Percentiles rank a stretch among this genome's conserved stretches.
phyloP scores from a whole-genome alignment of 108 stramenopile genomes.

The Skeletonema potamos region DNA sequence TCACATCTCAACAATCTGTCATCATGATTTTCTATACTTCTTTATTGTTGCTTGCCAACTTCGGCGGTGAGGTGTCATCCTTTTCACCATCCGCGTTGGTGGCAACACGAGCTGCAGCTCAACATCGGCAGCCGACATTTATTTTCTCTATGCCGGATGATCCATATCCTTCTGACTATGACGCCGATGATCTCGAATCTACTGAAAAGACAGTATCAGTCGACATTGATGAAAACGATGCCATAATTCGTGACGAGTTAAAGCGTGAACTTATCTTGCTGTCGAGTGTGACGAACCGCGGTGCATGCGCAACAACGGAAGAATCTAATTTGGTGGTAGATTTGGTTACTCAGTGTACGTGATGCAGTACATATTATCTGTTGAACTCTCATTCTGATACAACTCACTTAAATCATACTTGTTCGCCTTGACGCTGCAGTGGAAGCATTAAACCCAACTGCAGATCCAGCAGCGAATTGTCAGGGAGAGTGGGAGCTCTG shows the following conservation, averaged over 20 bases:
- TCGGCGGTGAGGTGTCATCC: background rate
- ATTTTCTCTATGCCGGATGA: constrained; percentile 43
- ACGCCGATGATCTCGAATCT: constrained; percentile 44
- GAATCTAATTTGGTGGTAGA: constrained; percentile 74
- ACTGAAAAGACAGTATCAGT: constrained; percentile 53
- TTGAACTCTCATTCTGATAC: background rate
- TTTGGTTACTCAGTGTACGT: constrained; percentile 60
- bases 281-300: constrained; percentile 76
- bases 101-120: background rate
- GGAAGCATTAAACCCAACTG: constrained; percentile 79
- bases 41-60: background rate
- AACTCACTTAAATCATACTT: background rate
- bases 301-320: constrained; percentile 63
- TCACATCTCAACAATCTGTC: no score
- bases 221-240: constrained; percentile 75
- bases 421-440: background rate
- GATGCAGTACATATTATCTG: constrained; percentile 36
- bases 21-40: background rate
- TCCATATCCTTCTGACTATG: constrained; percentile 47
- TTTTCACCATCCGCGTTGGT: background rate
- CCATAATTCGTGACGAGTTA: constrained; percentile 66
- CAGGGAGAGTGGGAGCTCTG: constrained; percentile 85
- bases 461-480: constrained; percentile 65
- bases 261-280: constrained; percentile 81
- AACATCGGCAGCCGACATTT: background rate